Conservation (phyloP, 2,329 filamentous ascomycete genomes). For the Fusarium scirpi region DNA sequence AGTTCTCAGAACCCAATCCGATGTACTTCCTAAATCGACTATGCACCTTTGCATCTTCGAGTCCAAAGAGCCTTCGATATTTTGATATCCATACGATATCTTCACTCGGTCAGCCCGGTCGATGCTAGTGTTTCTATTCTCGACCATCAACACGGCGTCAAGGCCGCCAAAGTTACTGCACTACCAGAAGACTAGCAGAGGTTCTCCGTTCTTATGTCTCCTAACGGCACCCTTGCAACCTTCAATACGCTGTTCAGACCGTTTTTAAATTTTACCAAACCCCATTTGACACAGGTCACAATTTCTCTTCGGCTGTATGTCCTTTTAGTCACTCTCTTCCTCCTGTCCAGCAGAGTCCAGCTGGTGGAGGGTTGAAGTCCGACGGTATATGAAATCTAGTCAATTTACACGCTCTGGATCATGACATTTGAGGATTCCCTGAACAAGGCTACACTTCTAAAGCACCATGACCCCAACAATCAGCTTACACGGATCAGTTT, state of each 20-base stretch:
- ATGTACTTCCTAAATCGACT: not conserved
- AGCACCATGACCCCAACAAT: accelerated
- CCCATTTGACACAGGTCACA: too few relatives aligned
- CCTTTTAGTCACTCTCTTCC: not conserved
- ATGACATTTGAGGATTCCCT: not conserved
- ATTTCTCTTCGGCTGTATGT: not conserved
- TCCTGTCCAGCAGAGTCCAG: not conserved
- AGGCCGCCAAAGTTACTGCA: too few relatives aligned
- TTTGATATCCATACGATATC: not conserved
- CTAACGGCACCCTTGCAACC: too few relatives aligned
- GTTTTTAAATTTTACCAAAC: too few relatives aligned
- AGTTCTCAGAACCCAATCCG: not conserved
- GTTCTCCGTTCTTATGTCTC: too few relatives aligned
- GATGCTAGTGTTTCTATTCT: not conserved
- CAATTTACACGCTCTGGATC: not conserved
- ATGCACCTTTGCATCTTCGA: not conserved
- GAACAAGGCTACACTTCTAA: not conserved
- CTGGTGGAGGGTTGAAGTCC: not conserved
- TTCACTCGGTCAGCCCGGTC: not conserved
- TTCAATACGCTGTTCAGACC: too few relatives aligned
- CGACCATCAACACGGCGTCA: not conserved
- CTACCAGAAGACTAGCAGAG: too few relatives aligned
- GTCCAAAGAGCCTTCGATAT: not conserved
- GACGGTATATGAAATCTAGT: not conserved
- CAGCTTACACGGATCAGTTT: not conserved